These are phyloP conservation scores for Phytophthora multivora DNA, from an alignment of 352 stramenopile genomes.

Conservation along the genomic window DNA sequence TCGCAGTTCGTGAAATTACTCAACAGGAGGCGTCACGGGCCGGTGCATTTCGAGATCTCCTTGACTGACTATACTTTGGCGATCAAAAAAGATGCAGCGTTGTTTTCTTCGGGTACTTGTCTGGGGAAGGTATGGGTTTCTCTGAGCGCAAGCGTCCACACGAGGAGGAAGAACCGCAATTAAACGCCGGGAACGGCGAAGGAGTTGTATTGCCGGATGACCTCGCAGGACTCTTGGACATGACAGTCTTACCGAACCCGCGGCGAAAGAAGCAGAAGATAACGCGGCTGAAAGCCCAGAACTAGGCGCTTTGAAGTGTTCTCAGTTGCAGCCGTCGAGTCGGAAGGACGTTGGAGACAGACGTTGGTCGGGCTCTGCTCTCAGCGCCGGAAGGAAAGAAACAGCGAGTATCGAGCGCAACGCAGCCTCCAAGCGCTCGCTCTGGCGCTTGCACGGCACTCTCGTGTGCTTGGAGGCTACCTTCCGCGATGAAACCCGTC, in stretches of 20 bases:
- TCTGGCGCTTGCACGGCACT: background rate
- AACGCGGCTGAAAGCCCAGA: slow-evolving; percentile 4
- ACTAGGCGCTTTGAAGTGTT: too few relatives aligned
- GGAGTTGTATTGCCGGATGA: slow-evolving; percentile 10
- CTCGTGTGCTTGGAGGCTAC: background rate
- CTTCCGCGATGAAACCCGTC: background rate
- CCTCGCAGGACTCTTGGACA: slow-evolving; percentile 6
- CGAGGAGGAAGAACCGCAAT: too few relatives aligned
- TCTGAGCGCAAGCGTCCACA: too few relatives aligned
- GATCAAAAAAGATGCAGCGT: too few relatives aligned
- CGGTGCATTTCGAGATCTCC: too few relatives aligned
- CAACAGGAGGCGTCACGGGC: too few relatives aligned
- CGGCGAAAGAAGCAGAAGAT: slow-evolving; percentile 7
- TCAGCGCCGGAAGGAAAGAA: slow-evolving; percentile 6
- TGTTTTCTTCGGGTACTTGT: too few relatives aligned
- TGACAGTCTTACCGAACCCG: background rate
- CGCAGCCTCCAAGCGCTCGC: background rate
- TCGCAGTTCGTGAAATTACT: too few relatives aligned
- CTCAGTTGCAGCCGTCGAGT: slow-evolving; percentile 12
- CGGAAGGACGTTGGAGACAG: slow-evolving; percentile 5
- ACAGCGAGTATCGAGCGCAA: background rate
- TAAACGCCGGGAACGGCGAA: too few relatives aligned
- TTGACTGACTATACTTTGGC: too few relatives aligned
- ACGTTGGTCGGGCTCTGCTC: slow-evolving; percentile 10
- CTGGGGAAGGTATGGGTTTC: too few relatives aligned